Conservation (phyloP, 257 asterid species). For the Apocynum venetum region DNA sequence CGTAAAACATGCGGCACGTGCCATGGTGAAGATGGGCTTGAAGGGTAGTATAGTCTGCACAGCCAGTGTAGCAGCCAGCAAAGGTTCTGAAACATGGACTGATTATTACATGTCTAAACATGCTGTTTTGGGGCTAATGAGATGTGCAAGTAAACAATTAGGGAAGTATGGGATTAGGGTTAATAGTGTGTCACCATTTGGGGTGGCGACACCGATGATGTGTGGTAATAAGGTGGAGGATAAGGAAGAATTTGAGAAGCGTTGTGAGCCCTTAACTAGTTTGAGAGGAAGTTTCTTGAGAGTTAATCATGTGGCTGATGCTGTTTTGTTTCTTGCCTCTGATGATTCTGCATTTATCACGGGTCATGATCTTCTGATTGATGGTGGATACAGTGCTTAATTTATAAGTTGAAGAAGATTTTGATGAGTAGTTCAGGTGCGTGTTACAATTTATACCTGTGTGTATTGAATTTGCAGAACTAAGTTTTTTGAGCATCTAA, state of each 20-base stretch:
- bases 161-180: conserved; percentile 43
- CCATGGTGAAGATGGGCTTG: conserved; percentile 23
- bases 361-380: conserved; percentile 16
- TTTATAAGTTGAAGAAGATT: not conserved
- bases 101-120: conserved; percentile 44
- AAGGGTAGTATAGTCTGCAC: conserved; percentile 37
- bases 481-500: no score
- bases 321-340: conserved; percentile 24
- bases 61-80: conserved; percentile 24
- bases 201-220: conserved; percentile 14
- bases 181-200: conserved; percentile 37
- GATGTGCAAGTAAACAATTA: conserved; percentile 32
- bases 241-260: conserved; percentile 11
- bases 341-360: conserved; percentile 16
- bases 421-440: no score
- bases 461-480: no score
- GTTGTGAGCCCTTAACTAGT: not conserved
- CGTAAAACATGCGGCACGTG: conserved; percentile 25
- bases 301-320: conserved; percentile 18
- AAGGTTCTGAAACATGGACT: conserved; percentile 1
- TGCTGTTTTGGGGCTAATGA: conserved; percentile 35
- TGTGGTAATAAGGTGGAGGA: not conserved
- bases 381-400: conserved; percentile 12
- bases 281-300: conserved; percentile 1
- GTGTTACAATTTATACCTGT: no score